Evolutionary conservation across 2,329 filamentous ascomycete genomes (phyloP), one percentile per base, ranked within the genome.

Genomic region (Penicillium carneum): DNA sequence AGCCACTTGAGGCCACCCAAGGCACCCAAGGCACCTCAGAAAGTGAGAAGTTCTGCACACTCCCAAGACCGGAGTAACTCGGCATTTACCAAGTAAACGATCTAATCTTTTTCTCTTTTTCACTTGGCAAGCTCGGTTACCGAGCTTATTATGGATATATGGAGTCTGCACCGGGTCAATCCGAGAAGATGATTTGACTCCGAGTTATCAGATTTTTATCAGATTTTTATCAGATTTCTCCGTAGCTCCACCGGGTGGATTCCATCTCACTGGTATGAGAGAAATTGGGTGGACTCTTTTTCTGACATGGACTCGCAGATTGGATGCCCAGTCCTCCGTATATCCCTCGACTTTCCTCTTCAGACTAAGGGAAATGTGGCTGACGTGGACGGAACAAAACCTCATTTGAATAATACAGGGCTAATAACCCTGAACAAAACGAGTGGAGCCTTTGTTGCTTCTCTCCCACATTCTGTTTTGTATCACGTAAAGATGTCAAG

Each of bases 221-320:
- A 26, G 23, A 26, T 26, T 26, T 65, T 66, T 63, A 70, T 70
- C 63, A 63, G 68, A 68, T 64, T 65, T 57, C 62, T 62, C 62
- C 62, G 57, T 55, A 20, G 61, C 68, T 69, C 66, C 66, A 69
- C 66, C 36, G 2, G 49, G 66, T 68, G 66, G 67, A 47, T 67
- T 67, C 59, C 38, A 43, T 57, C 16, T 33, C 49, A 36, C 38
- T 48, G 39, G 49, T 42, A 38, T 16, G 34, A 48, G 45, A 61
- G 48, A 57, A 48, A 41, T 42, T 48, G 26, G 56, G 54, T 60
- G 57, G 57, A 39, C 33, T 56, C 36, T 23, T 31, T 34, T 49
- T 42, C 20, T 43, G 58, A 42, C 34, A 42, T 39, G 34, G 34
- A 41, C 12, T 39, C 36, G 20, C 36, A 34, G 47, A 59, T 56